Evolutionary conservation across 2,329 filamentous ascomycete species (phyloP).

Genomic region (Verticillium klebahnii): DNA sequence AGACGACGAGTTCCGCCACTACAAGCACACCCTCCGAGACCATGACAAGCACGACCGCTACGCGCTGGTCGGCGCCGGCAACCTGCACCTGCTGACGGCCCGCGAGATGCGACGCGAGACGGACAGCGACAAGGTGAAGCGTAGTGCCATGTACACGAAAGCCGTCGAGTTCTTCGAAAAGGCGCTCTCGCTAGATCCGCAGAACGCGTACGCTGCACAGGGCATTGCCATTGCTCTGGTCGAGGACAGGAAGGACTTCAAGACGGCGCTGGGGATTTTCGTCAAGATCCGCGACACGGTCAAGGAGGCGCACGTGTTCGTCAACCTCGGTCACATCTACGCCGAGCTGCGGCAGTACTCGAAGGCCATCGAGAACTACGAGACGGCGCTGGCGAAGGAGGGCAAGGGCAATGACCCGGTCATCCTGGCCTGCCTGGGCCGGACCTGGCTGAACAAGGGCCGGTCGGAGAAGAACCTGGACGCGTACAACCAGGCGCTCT

Average conservation of each 20-base stretch:
- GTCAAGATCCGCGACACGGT: slow-evolving; percentile 87
- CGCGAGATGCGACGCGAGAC: slow-evolving; percentile 92
- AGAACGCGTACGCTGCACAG: slow-evolving; percentile 94
- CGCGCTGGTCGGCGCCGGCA: slow-evolving; percentile 93
- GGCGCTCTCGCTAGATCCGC: slow-evolving; percentile 87
- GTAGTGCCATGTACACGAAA: slow-evolving; percentile 79
- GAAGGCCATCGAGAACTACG: slow-evolving; percentile 93
- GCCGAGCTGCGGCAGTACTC: slow-evolving; percentile 85
- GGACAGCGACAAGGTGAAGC: slow-evolving; percentile 86
- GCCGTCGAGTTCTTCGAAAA: slow-evolving; percentile 99
- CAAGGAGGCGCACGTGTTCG: slow-evolving; percentile 80
- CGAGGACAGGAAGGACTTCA: slow-evolving; percentile 89
- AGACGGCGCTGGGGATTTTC: slow-evolving; percentile 78
- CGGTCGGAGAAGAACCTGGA: slow-evolving; percentile 57
- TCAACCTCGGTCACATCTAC: slow-evolving; percentile 92
- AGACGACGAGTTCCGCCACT: slow-evolving; percentile 87
- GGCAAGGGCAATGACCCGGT: slow-evolving; percentile 68
- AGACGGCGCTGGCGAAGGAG: slow-evolving; percentile 75
- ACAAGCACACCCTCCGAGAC: slow-evolving; percentile 91
- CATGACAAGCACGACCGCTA: slow-evolving; percentile 99
- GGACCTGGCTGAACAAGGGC: slow-evolving; percentile 80
- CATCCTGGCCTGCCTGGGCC: slow-evolving; percentile 80
- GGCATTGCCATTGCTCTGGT: slow-evolving; percentile 91
- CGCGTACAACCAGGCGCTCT: slow-evolving; percentile 51
- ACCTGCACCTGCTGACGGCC: slow-evolving; percentile 79